Percentiles rank a stretch among this genome's conserved stretches.
Evolutionary conservation across 2,329 filamentous ascomycete genomes (phyloP).

Genomic region (Aspergillus pseudonomiae): DNA sequence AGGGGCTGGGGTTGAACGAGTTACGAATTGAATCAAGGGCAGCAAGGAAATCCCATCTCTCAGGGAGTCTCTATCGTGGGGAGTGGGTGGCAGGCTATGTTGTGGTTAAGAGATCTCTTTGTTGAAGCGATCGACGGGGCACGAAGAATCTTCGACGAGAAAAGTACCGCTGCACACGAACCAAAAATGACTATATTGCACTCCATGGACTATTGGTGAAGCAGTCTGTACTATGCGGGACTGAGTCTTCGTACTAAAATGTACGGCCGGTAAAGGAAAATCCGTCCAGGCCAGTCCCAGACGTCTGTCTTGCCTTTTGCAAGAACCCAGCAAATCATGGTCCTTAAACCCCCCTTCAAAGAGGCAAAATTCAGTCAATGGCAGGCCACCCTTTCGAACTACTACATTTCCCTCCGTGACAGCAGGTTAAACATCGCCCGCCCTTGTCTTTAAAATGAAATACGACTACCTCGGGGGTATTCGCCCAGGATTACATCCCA

Average conservation of each 20-base stretch:
- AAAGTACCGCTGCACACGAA: slow-evolving; percentile 26
- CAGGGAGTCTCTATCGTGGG: slow-evolving; percentile 8
- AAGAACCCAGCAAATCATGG: slow-evolving; percentile 18
- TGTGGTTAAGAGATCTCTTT: slow-evolving; percentile 22
- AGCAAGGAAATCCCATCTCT: slow-evolving; percentile 6
- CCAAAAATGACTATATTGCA: slow-evolving; percentile 27
- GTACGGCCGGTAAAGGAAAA: slow-evolving; percentile 28
- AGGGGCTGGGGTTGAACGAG: neutral
- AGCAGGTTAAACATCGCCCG: neutral
- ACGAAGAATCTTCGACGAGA: slow-evolving; percentile 19
- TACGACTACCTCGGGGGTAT: slow-evolving; percentile 9
- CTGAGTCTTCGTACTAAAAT: slow-evolving; percentile 33
- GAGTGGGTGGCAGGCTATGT: slow-evolving; percentile 21
- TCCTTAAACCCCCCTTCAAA: slow-evolving; percentile 13
- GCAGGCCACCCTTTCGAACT: slow-evolving; percentile 1
- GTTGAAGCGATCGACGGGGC: slow-evolving; percentile 31
- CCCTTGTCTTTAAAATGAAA: slow-evolving; percentile 10
- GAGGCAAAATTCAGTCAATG: slow-evolving; percentile 10
- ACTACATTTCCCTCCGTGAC: neutral
- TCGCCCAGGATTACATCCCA: slow-evolving; percentile 19
- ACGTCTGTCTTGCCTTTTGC: slow-evolving; percentile 15
- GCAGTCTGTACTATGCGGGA: slow-evolving; percentile 27
- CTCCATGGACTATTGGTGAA: slow-evolving; percentile 27
- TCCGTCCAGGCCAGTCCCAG: slow-evolving; percentile 24
- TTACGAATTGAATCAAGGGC: slow-evolving; percentile 4